These are phyloP conservation scores for Apophysomyces ossiformis DNA, from an alignment of 371 early-diverging fungal species.

Conservation along the genomic window DNA sequence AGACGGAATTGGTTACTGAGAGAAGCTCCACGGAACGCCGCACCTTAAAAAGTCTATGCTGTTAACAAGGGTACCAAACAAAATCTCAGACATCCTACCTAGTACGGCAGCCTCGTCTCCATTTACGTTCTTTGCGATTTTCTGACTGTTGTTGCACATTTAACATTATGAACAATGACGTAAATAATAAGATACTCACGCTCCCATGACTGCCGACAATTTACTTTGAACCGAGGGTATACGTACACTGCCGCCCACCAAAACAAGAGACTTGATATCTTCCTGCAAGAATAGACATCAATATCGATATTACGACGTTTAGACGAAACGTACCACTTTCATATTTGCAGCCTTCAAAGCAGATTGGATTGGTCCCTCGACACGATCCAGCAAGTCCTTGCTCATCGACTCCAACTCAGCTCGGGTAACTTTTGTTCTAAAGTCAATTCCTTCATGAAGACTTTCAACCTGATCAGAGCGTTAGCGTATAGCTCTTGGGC, in stretches of 20 bases:
- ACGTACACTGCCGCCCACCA: conserved; percentile 95
- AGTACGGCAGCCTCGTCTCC: conserved; percentile 96
- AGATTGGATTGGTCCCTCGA: conserved; percentile 71
- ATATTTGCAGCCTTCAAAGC: conserved; percentile 73
- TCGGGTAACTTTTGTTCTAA: conserved; percentile 79
- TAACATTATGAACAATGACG: background rate
- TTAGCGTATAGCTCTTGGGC: background rate
- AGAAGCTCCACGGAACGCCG: conserved; percentile 89
- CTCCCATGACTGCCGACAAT: conserved; percentile 76
- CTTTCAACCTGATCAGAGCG: conserved; percentile 72
- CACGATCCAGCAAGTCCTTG: conserved; percentile 73
- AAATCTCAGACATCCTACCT: conserved; percentile 38
- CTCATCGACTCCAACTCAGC: conserved; percentile 72
- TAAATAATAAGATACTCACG: conserved; percentile 43
- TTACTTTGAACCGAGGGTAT: conserved; percentile 82
- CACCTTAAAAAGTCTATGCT: conserved; percentile 51
- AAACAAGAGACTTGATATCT: conserved; percentile 83
- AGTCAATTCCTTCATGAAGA: conserved; percentile 86
- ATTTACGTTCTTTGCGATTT: conserved; percentile 92
- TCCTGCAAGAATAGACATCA: conserved; percentile 27
- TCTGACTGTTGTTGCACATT: conserved; percentile 50
- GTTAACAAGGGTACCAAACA: background rate
- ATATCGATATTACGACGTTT: background rate
- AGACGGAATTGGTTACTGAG: conserved; percentile 88
- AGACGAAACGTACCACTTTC: conserved; percentile 57